A percentile compares a stretch with the other conserved stretches of the same genome.
Evolutionary conservation across 2,329 filamentous ascomycete species (phyloP).

Genomic region (Pseudocercospora musae): DNA sequence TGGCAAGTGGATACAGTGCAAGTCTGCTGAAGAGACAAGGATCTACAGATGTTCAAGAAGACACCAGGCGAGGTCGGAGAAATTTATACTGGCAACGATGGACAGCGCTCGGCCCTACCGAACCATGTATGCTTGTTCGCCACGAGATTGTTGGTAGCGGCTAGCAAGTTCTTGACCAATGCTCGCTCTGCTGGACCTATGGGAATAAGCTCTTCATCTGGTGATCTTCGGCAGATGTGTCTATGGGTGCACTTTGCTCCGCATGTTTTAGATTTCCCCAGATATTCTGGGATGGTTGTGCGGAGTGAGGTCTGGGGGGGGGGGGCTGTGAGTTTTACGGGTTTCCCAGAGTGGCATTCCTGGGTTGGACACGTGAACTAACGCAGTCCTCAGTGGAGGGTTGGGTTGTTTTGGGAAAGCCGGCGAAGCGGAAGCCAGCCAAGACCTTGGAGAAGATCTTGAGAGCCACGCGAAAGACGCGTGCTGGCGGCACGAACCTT

Average conservation of each 20-base stretch:
- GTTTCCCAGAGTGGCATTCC: background rate
- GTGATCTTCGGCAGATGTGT: constrained; percentile 1
- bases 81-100: background rate
- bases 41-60: background rate
- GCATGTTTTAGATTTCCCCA: background rate
- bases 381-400: background rate
- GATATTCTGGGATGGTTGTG: background rate
- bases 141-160: background rate
- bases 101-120: no score
- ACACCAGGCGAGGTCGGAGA: background rate
- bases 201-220: background rate
- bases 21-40: background rate
- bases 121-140: background rate
- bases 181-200: background rate
- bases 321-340: background rate
- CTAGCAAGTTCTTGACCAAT: background rate
- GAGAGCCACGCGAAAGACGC: background rate
- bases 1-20: background rate
- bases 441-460: background rate
- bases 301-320: constrained; percentile 2
- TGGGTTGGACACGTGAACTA: background rate
- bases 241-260: background rate
- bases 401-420: background rate
- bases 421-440: background rate
- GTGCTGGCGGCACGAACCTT: background rate